Base-by-base conservation (phyloP, 495 filamentous ascomycete species). In the Annulohypoxylon nitens region DNA sequence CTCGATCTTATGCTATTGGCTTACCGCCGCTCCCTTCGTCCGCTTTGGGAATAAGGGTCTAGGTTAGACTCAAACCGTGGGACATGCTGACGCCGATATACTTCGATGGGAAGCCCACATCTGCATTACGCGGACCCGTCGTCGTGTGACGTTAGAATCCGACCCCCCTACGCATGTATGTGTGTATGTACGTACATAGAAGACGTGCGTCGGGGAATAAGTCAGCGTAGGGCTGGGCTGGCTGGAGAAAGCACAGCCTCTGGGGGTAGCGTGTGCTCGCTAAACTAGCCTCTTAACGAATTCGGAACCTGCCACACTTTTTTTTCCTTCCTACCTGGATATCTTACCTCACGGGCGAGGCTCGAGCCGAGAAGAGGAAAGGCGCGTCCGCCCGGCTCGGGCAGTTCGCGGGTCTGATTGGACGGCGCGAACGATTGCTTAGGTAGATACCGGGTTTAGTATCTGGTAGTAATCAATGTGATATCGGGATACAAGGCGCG, bases 181-280 rank as follows among this genome's bases (percentile, higher is more conserved):
- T 30, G 30, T 30, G 30, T 30, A 30, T 3, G 30, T 30, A 30
- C 5, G 30, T 30, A 30, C 30, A 30, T 30, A 30, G 30, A 4
- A 30, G 45, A n/a, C 37, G 26, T 48, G 50, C 58, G 14, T 69
- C 67, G 67, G 57, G 57, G 58, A 61, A 54, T 45, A 68, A 68
- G 30, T 30, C 30, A 30, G 30, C 30, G 30, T 30, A 6, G 30
- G 65, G 47, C 57, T 63, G 59, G 67, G 67, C 67, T 62, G 57
- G 47, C 14, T 45, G 47, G 57, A 18, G 57, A 47, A 47, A 1
- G 37, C 58, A 62, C 36, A 54, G 66, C 66, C 57, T 69, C 58
- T 2, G 45, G 18, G 53, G 4, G 12, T 6, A 23, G 20, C 20
- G 55, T 59, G 36, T 25, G 3, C 20, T 25, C 10, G 53, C 23